Evolutionary conservation across 495 filamentous ascomycete species (phyloP).

Genomic region (Penicillium verhagenii): DNA sequence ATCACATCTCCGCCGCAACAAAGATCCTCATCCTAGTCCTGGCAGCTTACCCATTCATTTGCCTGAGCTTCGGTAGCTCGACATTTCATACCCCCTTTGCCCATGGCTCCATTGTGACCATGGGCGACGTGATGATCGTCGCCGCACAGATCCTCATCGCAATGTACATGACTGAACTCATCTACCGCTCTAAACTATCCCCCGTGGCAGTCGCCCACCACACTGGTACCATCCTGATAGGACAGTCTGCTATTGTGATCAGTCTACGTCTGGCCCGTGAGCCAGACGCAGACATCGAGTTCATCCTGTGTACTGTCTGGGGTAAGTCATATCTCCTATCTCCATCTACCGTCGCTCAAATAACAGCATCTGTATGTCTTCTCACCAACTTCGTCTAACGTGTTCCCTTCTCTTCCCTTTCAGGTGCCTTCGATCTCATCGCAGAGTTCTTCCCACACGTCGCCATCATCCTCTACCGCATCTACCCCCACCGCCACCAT

Average conservation of each 20-base stretch:
- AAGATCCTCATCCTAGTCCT: constrained; percentile 44
- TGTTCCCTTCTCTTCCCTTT: not conserved
- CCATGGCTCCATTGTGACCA: constrained; percentile 28
- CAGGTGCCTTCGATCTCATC: constrained; percentile 50
- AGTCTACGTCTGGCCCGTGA: constrained; percentile 37
- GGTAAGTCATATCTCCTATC: constrained; percentile 29
- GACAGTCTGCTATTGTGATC: constrained; percentile 45
- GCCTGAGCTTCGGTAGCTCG: constrained; percentile 33
- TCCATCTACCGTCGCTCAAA: too few species aligned
- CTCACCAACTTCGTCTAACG: not conserved
- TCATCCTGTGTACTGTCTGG: constrained; percentile 49
- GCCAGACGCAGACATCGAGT: constrained; percentile 48
- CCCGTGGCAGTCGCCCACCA: constrained; percentile 46
- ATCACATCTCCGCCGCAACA: constrained; percentile 47
- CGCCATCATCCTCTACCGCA: constrained; percentile 49
- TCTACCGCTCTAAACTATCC: constrained; percentile 44
- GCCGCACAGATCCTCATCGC: constrained; percentile 44
- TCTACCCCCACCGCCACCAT: constrained; percentile 36
- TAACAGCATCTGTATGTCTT: too few species aligned
- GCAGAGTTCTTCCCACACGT: constrained; percentile 51
- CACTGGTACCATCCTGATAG: constrained; percentile 48
- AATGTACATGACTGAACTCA: constrained; percentile 50
- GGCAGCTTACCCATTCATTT: constrained; percentile 46
- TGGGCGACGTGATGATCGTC: constrained; percentile 46
- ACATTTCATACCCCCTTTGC: constrained; percentile 34